These are phyloP conservation scores for Elsinoe ampelina DNA, from an alignment of 2,329 filamentous ascomycete species.

Conservation along the genomic window DNA sequence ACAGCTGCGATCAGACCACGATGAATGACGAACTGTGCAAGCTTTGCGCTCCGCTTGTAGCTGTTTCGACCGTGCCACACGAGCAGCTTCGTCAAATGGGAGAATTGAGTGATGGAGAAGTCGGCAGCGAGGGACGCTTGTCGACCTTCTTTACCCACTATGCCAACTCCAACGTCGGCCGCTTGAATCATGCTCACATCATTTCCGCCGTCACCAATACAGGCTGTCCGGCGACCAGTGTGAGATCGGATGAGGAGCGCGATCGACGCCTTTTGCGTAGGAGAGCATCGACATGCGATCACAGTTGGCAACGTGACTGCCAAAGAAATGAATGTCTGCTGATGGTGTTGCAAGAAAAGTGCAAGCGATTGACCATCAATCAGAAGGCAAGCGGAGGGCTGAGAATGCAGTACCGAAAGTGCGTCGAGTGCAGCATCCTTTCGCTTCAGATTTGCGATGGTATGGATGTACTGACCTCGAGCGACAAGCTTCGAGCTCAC, in stretches of 20 bases:
- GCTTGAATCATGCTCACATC: conserved; percentile 99
- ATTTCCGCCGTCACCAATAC: conserved; percentile 95
- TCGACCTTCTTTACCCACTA: conserved; percentile 93
- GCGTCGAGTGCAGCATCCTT: conserved; percentile 81
- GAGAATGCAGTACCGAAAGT: conserved; percentile 78
- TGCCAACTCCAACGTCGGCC: conserved; percentile 93
- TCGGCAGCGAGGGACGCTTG: conserved; percentile 93
- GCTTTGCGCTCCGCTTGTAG: conserved; percentile 91
- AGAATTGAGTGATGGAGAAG: conserved; percentile 93
- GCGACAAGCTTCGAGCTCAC: conserved; percentile 91
- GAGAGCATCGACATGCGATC: conserved; percentile 91
- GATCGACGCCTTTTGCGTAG: conserved; percentile 92
- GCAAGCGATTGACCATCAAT: conserved; percentile 89
- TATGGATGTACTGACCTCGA: conserved; percentile 91
- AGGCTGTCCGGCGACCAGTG: conserved; percentile 92
- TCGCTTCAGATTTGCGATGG: conserved; percentile 63
- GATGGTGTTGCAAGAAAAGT: conserved; percentile 73
- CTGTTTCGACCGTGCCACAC: conserved; percentile 98
- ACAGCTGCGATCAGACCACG: conserved; percentile 90
- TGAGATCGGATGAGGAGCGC: conserved; percentile 81
- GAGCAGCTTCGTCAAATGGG: conserved; percentile 88
- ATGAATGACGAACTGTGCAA: conserved; percentile 97
- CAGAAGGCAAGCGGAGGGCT: conserved; percentile 75
- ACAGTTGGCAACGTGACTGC: conserved; percentile 85
- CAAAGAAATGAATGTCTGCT: conserved; percentile 74